A percentile compares a stretch with the other conserved stretches of the same genome.
Conservation (phyloP, 2,329 filamentous ascomycete species). For the Trichoderma harzianum region DNA sequence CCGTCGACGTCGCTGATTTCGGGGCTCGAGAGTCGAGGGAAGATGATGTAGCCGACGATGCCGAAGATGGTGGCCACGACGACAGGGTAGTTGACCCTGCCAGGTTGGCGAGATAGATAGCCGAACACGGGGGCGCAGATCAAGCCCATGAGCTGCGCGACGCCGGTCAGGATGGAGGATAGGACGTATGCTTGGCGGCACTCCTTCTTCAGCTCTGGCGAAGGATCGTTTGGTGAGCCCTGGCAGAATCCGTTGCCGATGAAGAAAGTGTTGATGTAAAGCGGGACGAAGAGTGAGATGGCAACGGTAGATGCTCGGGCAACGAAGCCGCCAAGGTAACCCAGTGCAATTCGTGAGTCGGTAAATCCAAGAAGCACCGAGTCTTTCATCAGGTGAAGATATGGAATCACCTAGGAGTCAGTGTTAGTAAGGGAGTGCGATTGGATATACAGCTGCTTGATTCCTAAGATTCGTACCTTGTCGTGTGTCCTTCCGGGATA, state of each 20-base stretch:
- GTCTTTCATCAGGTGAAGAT: constrained; percentile 57
- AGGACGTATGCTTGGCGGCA: constrained; percentile 86
- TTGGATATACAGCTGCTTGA: background rate
- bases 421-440: background rate
- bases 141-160: constrained; percentile 82
- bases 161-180: constrained; percentile 80
- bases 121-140: constrained; percentile 85
- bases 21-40: constrained; percentile 74
- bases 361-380: constrained; percentile 68
- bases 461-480: constrained; percentile 26
- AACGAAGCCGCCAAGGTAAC: constrained; percentile 91
- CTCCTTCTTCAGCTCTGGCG: constrained; percentile 74
- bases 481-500: constrained; percentile 17
- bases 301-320: constrained; percentile 91
- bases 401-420: constrained; percentile 46
- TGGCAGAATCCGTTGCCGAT: constrained; percentile 76
- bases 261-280: constrained; percentile 91
- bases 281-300: constrained; percentile 89
- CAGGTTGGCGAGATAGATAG: constrained; percentile 69
- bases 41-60: constrained; percentile 71
- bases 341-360: constrained; percentile 76
- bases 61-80: constrained; percentile 69
- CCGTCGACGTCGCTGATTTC: constrained; percentile 64
- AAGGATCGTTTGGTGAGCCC: constrained; percentile 59
- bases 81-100: constrained; percentile 69